Evolutionary conservation across 2,329 filamentous ascomycete species (phyloP), one percentile per base, ranked within the genome.

Genomic region (Fusarium tupiense): DNA sequence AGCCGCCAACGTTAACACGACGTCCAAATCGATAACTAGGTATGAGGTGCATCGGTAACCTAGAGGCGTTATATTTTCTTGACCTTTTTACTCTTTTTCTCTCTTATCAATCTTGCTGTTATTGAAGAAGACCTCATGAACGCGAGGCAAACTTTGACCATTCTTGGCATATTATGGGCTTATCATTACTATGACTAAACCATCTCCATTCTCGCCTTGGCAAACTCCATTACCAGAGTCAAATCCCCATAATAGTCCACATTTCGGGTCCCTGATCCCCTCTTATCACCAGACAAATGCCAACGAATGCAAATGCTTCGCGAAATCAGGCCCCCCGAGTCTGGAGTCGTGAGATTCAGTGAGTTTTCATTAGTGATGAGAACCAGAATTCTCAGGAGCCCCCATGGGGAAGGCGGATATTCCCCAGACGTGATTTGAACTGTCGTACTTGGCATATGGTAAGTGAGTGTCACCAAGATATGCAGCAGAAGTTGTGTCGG

Each of bases 101-200:
- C 16, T 24, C 4, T 1, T 19, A 44, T 44, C 8, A 8, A 14
- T 41, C 0, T 24, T 12, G 19, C 0, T 2, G 1, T 22, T 1
- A 5, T 11, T 2, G 20, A 14, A 1, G 3, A 16, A 22, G 19
- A 53, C 16, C 31, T 5, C 3, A 14, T 37, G 24, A 70, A 56
- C 31, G n/a, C 33, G 40, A 64, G 37, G 24, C 59, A 50, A 46
- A 64, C 29, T 33, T 64, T 26, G 22, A 17, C 62, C 17, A 24
- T 70, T 52, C 50, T 54, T 68, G 64, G 64, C 37, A 56, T 50
- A 69, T 59, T 47, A 58, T 60, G 70, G 60, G 33, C 53, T 58
- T 26, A 61, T n/a, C 13, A 67, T 74, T 69, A 49, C 56, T 61
- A 67, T 73, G 71, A 74, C 71, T 73, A 73, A 73, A 38, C 31